Base-by-base conservation (phyloP, 495 filamentous ascomycete species). In the Neohortaea acidophila region DNA sequence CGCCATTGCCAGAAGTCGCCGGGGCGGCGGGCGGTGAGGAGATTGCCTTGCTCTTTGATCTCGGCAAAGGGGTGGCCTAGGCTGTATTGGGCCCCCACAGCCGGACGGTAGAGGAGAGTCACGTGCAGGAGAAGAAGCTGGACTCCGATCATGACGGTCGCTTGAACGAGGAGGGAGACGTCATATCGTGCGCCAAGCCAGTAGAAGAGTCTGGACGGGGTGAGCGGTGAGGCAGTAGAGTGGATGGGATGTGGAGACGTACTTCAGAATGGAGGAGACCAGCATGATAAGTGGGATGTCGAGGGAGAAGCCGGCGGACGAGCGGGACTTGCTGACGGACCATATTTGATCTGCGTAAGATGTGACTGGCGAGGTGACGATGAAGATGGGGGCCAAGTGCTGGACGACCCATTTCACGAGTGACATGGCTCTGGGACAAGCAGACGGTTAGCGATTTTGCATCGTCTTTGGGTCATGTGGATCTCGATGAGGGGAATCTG, bases 251-350 rank as follows among this genome's bases (percentile, higher is more conserved):
- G 20, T 22, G 18, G n/a, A 33, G 36, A 29, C 72, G 50, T 61
- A 92, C 79, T 91, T 89, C 20, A 94, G 61, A 38, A 94, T 75
- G 8, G 84, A 94, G 11, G 89, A 80, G 29, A 92, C 74, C 20
- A 97, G 81, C 89, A 97, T 97, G 47, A 97, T 97, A 44, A 96
- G 58, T 4, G 89, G 91, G 31, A 94, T 97, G 55, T 97, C 81
- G 25, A 76, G 57, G 8, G 78, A 81, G 64, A 97, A 97, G 24
- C 89, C 89, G 14, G 79, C 81, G 30, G 84, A 93, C 21, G 75
- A 82, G 53, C 77, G 78, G 21, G 59, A 69, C 46, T 74, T 70
- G 55, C 93, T 73, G 60, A 97, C 96, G 53, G 77, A 80, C 43
- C 81, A 69, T 47, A 89, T 94, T 61, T 97, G 85, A 62, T 94